Base-by-base conservation (phyloP, 225 moss, liverwort and hornwort species). In the Pseudisothecium myosuroides region DNA sequence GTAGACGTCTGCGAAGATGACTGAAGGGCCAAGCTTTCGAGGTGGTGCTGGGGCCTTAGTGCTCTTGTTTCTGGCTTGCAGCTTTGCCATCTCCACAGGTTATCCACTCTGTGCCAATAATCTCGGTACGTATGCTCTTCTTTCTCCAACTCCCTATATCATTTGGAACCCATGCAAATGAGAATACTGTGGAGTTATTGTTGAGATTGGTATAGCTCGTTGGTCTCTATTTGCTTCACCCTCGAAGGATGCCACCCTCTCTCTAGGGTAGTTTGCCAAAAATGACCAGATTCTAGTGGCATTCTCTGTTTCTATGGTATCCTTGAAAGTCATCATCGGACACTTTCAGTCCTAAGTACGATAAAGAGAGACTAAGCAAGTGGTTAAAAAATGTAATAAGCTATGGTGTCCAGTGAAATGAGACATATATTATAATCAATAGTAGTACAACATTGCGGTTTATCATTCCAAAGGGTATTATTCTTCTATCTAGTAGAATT, bases 51-150 rank as follows among this genome's bases (percentile, higher is more conserved):
- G 54, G 66, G 87, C 86, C 43, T 37, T 92, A 12, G 73, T 89
- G 73, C 21, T 89, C 34, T 76, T 92, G 54, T 79, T 87, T 29
- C 78, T 94, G 56, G 87, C 88, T 82, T 94, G 87, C 88, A 64
- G 89, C 88, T 90, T 88, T 41, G 80, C 82, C 63, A 80, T 87
- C 91, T 90, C 94, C 52, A 83, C 94, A 54, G 92, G 91, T 52
- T 94, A 91, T 72, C 94, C 94, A 68, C 94, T 93, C 37, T 94
- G 94, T 89, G 86, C 87, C 39, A 80, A 89, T 49, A 91, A 88
- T 52, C 91, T 94, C 12, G 94, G 94, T 94, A 76, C 27, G 31
- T 54, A 32, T 64, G 43, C 41, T 47, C 43, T 71, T 34, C 52
- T 59, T 75, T 73, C 77, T 83, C 50, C 52, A 12, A 52, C 84